phyloP scores from a whole-genome alignment of 345 rosid species.

The Viola odorata region DNA sequence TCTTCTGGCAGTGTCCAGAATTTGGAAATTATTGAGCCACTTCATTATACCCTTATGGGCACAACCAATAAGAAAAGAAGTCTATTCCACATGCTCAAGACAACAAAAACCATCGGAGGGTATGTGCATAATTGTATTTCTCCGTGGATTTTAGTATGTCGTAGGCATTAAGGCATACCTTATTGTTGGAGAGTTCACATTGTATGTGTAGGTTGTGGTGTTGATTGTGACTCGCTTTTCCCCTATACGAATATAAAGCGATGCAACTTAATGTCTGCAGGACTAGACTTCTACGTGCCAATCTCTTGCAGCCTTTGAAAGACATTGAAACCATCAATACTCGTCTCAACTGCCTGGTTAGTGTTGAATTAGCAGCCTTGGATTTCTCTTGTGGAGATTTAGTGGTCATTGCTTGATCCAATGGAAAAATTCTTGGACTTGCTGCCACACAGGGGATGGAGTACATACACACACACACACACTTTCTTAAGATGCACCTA shows the following conservation, averaged over 20 bases:
- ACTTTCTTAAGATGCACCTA: too few species aligned
- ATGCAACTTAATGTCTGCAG: conserved; percentile 38
- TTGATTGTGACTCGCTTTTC: background rate
- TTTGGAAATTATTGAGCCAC: conserved; percentile 86
- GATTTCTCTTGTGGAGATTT: conserved; percentile 13
- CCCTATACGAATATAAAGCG: conserved; percentile 13
- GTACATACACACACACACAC: too few species aligned
- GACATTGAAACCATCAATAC: conserved; percentile 87
- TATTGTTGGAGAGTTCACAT: background rate
- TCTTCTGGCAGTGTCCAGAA: conserved; percentile 73
- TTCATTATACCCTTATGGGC: conserved; percentile 76
- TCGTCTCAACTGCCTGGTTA: conserved; percentile 93
- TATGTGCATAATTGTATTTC: conserved; percentile 23
- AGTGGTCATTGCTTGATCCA: too few species aligned
- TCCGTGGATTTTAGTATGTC: conserved; percentile 11
- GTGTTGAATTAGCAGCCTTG: conserved; percentile 25
- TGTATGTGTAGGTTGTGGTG: background rate
- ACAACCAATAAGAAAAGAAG: conserved; percentile 90
- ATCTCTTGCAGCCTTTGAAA: conserved; percentile 92
- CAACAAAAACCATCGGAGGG: conserved; percentile 96
- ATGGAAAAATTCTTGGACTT: too few species aligned
- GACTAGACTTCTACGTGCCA: conserved; percentile 96
- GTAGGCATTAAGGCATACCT: background rate
- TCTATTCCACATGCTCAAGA: conserved; percentile 91
- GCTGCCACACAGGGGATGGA: too few species aligned